Evolutionary conservation across 345 rosid species (phyloP), one percentile per base, ranked within the genome.

Genomic region (Corymbia maculata): DNA sequence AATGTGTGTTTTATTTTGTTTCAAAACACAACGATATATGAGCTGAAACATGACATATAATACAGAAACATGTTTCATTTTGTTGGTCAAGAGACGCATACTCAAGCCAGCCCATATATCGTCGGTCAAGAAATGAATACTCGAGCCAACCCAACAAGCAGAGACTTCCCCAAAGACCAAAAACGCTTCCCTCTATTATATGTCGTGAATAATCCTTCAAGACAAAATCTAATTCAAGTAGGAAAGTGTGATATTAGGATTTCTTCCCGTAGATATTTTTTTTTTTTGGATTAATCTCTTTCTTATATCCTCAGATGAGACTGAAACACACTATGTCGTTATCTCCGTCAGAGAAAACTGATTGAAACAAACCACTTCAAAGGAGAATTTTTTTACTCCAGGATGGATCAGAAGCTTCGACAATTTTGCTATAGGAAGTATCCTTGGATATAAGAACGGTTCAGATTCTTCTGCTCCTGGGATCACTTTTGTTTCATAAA

Each of bases 391-490:
- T 5, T 53, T 24, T 59, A 59, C 13, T 59, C 66, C 14, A 59
- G 0, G 66, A 59, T 6, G 14, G 66, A 6, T 59, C 30, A 10
- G 7, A 59, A 59, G 26, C 59, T 53, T 53, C 21, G 59, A 53
- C 59, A 53, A 53, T 21, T 53, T 53, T 53, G 26, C 59, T 53
- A 19, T 21, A 21, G 11, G 59, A 53, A 53, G 59, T 24, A 53
- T 53, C 59, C 26, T 21, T 19, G 59, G 59, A 53, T 26, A 53
- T 53, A 16, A 70, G 1, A 32, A 70, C 36, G 80, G 17, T 32
- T 70, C 47, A 4, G 80, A 32, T 88, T 95, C 97, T 86, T 95
- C 97, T 8, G 96, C 95, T 36, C 24, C 30, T 85, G 28, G 52
- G 36, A 50, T 47, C 86, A 45, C 53, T 50, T 45, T 24, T 1